Evolutionary conservation across 768 basidiomycete species (phyloP).

Genomic region (Sarcodon aspratus): DNA sequence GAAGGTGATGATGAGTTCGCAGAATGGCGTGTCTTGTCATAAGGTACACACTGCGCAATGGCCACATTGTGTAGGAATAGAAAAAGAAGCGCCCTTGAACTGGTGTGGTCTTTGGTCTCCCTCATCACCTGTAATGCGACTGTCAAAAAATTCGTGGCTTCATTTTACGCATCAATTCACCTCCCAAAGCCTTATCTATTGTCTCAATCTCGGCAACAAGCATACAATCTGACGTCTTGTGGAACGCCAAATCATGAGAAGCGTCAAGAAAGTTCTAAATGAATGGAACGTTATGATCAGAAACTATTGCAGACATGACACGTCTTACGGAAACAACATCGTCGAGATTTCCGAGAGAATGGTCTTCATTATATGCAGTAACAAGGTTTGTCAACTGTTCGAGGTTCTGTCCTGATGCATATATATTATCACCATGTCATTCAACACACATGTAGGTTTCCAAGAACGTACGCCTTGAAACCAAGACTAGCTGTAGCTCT

Average conservation of each 20-base stretch:
- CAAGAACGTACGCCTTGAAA: conserved; percentile 44
- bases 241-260: conserved; percentile 45
- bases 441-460: conserved; percentile 5
- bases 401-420: conserved; percentile 37
- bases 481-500: conserved; percentile 47
- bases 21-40: background rate
- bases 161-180: conserved; percentile 23
- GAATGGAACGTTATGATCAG: background rate
- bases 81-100: conserved; percentile 81
- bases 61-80: conserved; percentile 72
- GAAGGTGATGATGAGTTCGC: background rate
- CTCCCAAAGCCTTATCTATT: conserved; percentile 50
- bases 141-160: background rate
- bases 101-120: conserved; percentile 61
- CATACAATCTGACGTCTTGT: conserved; percentile 41
- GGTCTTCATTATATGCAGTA: conserved; percentile 34
- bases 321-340: conserved; percentile 42
- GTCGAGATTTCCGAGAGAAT: conserved; percentile 42
- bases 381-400: conserved; percentile 38
- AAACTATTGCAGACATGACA: conserved; percentile 2
- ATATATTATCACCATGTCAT: background rate
- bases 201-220: conserved; percentile 55
- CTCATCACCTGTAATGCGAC: conserved; percentile 47
- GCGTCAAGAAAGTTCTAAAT: conserved; percentile 51
- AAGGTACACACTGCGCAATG: conserved; percentile 58